Percentiles rank a stretch among this genome's conserved stretches.
Conservation (phyloP, 2,329 filamentous ascomycete species). For the Leptographium flavum region DNA sequence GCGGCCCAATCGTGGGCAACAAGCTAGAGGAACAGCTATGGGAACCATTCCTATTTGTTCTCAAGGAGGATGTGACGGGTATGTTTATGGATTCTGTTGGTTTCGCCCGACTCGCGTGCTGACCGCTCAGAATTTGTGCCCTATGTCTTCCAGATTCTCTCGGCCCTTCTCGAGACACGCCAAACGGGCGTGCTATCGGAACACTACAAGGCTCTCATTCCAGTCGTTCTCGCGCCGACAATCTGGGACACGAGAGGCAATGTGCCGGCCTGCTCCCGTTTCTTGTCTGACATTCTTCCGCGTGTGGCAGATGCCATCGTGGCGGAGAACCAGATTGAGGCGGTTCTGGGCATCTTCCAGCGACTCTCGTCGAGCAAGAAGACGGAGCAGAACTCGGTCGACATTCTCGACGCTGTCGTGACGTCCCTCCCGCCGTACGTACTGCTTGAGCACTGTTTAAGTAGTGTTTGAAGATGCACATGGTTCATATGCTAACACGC, state of each 20-base stretch:
- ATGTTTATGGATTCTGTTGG: constrained; percentile 9
- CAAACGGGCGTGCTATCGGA: constrained; percentile 63
- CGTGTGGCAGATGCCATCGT: constrained; percentile 60
- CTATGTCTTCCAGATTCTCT: constrained; percentile 91
- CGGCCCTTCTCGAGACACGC: constrained; percentile 77
- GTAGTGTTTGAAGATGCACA: too few species aligned
- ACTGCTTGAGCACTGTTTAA: too few species aligned
- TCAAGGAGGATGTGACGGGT: constrained; percentile 72
- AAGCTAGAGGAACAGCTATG: constrained; percentile 73
- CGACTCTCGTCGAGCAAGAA: constrained; percentile 70
- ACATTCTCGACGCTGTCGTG: constrained; percentile 73
- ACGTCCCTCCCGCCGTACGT: constrained; percentile 58
- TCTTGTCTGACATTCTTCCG: constrained; percentile 73
- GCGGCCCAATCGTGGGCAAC: constrained; percentile 49
- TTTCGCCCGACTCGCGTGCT: constrained; percentile 11
- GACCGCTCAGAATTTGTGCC: constrained; percentile 67
- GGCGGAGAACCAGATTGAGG: constrained; percentile 67
- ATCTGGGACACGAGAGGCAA: constrained; percentile 91
- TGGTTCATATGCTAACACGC: constrained; percentile 13
- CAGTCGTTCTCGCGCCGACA: constrained; percentile 62
- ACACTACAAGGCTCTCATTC: constrained; percentile 67
- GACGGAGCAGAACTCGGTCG: constrained; percentile 76
- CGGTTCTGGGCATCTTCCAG: constrained; percentile 91
- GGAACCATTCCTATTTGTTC: constrained; percentile 64
- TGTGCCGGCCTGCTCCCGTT: constrained; percentile 74